phyloP scores from a whole-genome alignment of 441 rosid species.

The Brassica balearica region DNA sequence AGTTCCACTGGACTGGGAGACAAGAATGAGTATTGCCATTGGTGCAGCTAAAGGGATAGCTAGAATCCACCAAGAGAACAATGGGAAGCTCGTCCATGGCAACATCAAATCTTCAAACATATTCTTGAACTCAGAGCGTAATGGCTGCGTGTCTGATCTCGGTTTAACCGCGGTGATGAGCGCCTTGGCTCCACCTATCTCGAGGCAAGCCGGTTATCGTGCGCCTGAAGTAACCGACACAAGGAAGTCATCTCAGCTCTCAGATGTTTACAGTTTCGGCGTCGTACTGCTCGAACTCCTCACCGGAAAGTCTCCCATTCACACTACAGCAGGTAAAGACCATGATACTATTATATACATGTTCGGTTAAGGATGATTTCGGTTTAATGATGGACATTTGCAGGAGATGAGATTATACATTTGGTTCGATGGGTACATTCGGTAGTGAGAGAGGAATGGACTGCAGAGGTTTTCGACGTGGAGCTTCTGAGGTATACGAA shows the following conservation, averaged over 20 bases:
- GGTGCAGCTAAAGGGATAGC: constrained; percentile 93
- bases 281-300: constrained; percentile 89
- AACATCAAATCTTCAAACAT: constrained; percentile 92
- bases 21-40: constrained; percentile 74
- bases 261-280: constrained; percentile 93
- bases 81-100: constrained; percentile 87
- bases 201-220: constrained; percentile 86
- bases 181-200: constrained; percentile 64
- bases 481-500: constrained; percentile 82
- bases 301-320: constrained; percentile 87
- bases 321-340: constrained; percentile 55
- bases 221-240: constrained; percentile 95
- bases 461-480: constrained; percentile 90
- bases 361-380: not conserved
- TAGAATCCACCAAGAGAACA: constrained; percentile 67
- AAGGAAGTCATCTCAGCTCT: constrained; percentile 77
- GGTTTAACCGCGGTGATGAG: constrained; percentile 80
- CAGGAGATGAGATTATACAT: constrained; percentile 83
- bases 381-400: not conserved
- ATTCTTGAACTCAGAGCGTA: constrained; percentile 63
- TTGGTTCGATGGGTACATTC: constrained; percentile 97
- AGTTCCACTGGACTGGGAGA: constrained; percentile 77
- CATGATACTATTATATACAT: not conserved
- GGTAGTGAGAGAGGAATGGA: constrained; percentile 98
- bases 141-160: constrained; percentile 80